Evolutionary conservation across 192 early-diverging fungal genomes (phyloP), one percentile per base, ranked within the genome.

Genomic region (Chytriomyces sp.): DNA sequence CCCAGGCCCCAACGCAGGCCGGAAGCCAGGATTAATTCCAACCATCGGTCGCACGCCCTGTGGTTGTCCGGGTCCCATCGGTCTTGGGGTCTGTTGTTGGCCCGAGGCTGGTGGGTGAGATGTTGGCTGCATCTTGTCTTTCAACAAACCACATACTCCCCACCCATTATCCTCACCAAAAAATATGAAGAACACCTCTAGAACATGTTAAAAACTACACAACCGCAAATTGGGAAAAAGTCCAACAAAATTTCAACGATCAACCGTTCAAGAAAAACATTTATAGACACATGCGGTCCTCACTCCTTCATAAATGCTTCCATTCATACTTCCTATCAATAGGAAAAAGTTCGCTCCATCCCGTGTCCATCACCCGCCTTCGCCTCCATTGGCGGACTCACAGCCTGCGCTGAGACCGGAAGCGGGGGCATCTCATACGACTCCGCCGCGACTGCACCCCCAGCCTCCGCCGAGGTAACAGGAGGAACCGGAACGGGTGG

Each of bases 191-290:
- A 2, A 3, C 2, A 2, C 44, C 14, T n/a, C 14, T n/a, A 49
- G 22, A 14, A 22, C 14, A 22, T 49, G 44, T n/a, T 2, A n/a
- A 49, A 14, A 49, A 49, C 14, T 49, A 49, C 22, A 3, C 17
- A 49, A 7, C 41, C 8, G 41, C 44, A 22, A 3, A 0, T 14
- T n/a, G 44, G 17, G 44, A 49, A 49, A 49, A n/a, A n/a, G n/a
- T n/a, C 44, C 44, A 49, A 49, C 22, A 14, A 49, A 49, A 68
- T 53, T 55, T 34, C 52, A 44, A 53, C 1, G 65, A 53, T 19
- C 65, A 49, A 49, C 0, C 17, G 44, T 22, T 14, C 44, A 3
- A 49, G 22, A 49, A 49, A 49, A n/a, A 49, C 17, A 22, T 49
- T 22, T 0, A n/a, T 14, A 49, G 44, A 49, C 14, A 49, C 0